Evolutionary conservation across 2,329 filamentous ascomycete genomes (phyloP).

Genomic region (Exophiala viscosa): DNA sequence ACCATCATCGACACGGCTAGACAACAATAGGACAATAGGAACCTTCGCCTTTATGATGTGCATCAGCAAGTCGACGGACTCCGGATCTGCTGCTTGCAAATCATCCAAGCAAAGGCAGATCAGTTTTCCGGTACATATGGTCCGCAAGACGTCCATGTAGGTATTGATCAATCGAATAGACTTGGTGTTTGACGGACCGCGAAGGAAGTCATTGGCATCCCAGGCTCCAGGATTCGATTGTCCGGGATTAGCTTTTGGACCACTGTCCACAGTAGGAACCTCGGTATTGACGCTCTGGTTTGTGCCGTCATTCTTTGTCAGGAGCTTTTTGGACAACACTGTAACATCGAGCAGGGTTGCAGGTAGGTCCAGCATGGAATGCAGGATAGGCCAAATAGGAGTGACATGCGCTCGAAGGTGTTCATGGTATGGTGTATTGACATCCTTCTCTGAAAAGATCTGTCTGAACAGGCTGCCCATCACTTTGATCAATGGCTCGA

Average conservation of each 20-base stretch:
- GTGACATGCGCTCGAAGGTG: constrained; percentile 53
- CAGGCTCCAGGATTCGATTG: constrained; percentile 6
- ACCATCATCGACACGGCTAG: constrained; percentile 66
- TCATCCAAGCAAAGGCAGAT: constrained; percentile 89
- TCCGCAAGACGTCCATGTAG: constrained; percentile 77
- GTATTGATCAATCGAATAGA: constrained; percentile 78
- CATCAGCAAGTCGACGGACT: constrained; percentile 77
- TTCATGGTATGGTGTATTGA: constrained; percentile 59
- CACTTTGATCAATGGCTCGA: constrained; percentile 59
- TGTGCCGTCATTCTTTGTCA: constrained; percentile 15
- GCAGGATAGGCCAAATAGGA: constrained; percentile 56
- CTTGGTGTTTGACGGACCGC: constrained; percentile 39
- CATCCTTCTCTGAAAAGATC: constrained; percentile 62
- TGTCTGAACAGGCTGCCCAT: constrained; percentile 60
- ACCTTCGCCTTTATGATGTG: constrained; percentile 75
- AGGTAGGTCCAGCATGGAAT: constrained; percentile 57
- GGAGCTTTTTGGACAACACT: constrained; percentile 35
- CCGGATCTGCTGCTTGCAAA: constrained; percentile 82
- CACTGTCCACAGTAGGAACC: constrained; percentile 18
- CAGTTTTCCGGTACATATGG: constrained; percentile 78
- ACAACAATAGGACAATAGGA: constrained; percentile 77
- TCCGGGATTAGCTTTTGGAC: constrained; percentile 1
- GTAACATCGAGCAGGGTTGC: constrained; percentile 58
- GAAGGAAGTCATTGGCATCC: constrained; percentile 35
- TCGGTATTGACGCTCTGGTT: constrained; percentile 25